phyloP scores from a whole-genome alignment of 495 filamentous ascomycete genomes.

The Talaromyces nanjingensis region DNA sequence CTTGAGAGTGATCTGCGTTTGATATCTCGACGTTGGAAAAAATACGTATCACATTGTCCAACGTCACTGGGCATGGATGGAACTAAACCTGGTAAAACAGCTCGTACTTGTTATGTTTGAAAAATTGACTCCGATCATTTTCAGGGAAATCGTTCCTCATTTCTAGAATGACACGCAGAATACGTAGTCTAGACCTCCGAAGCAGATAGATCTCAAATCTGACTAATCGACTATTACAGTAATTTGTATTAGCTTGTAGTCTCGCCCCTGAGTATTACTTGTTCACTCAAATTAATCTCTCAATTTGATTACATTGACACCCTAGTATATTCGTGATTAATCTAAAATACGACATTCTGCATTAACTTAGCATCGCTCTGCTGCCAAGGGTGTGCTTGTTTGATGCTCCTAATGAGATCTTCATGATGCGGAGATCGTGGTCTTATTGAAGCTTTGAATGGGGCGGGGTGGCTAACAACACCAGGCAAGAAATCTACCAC shows the following conservation, averaged over 20 bases:
- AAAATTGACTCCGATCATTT: not conserved
- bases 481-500: constrained; percentile 25
- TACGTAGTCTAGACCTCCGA: not conserved
- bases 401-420: constrained; percentile 27
- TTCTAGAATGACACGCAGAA: not conserved
- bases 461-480: constrained; percentile 31
- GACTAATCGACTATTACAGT: not conserved
- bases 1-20: not conserved
- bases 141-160: not conserved
- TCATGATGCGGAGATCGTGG: constrained; percentile 24
- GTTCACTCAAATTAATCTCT: not conserved
- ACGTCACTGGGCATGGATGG: not conserved
- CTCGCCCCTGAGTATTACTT: not conserved
- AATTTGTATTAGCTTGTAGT: not conserved
- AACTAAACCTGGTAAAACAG: not conserved
- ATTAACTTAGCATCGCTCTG: constrained; percentile 13
- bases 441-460: constrained; percentile 24
- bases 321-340: not conserved
- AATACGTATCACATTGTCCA: not conserved
- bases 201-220: not conserved
- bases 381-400: constrained; percentile 37
- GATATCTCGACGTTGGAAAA: not conserved
- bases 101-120: not conserved
- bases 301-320: not conserved
- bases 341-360: constrained; percentile 4